Base-by-base conservation (phyloP, 768 basidiomycete species). In the Omphalotus guepiniiformis region DNA sequence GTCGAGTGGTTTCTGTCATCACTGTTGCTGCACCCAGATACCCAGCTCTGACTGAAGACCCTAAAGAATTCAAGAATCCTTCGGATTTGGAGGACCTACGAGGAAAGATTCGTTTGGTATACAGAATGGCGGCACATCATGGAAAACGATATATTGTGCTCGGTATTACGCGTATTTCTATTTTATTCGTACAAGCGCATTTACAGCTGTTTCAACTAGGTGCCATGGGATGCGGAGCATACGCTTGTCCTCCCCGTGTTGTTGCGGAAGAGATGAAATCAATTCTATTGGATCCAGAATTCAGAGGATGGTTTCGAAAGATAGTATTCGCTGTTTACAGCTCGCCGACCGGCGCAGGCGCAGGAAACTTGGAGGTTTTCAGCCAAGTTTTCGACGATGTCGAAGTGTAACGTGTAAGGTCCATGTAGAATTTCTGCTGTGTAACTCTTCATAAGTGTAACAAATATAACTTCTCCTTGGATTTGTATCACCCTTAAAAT, bases 291-390 rank as follows among this genome's bases (percentile, higher is more conserved):
- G 69, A 72, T 28, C 49, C 56, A 6, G 74, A 76, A 47, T 75
- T 75, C 55, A 60, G 58, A n/a, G 70, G 69, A 2, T 67, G 68
- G 61, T 74, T 75, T 52, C 50, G 56, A 25, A 57, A 60, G 35
- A 63, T 73, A 9, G 54, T 66, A 5, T 75, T 75, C 53, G 72
- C 74, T 12, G 63, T 74, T 6, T 73, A 73, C 49, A 69, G 63
- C 48, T 52, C 52, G 9, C 50, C 51, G 21, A n/a, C n/a, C n/a
- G 44, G 48, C n/a, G 57, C 60, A 47, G 59, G 63, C 12, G 51
- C 55, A 1, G 58, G 58, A n/a, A 74, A 74, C 47, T 71, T 68
- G 41, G 56, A 58, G 7, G 50, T 70, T 2, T 75, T 75, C 60
- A 47, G 59, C n/a, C 57, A 65, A n/a, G 54, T 60, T 2, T 65